phyloP scores from a whole-genome alignment of 2,329 filamentous ascomycete species.

The Penicillium sp. region DNA sequence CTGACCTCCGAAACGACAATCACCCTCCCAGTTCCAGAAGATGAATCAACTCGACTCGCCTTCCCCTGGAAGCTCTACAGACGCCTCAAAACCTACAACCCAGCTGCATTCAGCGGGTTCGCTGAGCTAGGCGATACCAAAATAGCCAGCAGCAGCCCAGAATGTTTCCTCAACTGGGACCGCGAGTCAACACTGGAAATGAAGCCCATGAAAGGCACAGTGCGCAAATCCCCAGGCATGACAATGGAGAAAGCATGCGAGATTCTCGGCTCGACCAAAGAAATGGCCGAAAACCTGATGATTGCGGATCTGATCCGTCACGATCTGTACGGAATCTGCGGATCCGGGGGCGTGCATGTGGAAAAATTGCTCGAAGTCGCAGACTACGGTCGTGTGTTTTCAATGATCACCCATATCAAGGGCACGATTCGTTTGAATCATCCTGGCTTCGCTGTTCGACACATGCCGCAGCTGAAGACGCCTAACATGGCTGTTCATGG shows the following conservation, averaged over 20 bases:
- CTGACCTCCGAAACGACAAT: constrained; percentile 75
- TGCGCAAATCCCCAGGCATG: constrained; percentile 71
- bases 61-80: constrained; percentile 72
- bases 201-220: constrained; percentile 94
- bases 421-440: constrained; percentile 50
- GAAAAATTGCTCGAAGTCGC: constrained; percentile 82
- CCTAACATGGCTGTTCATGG: constrained; percentile 50
- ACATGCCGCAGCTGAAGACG: constrained; percentile 32
- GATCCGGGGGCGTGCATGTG: constrained; percentile 71
- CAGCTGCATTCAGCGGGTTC: constrained; percentile 83
- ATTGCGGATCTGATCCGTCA: constrained; percentile 96
- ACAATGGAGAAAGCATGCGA: constrained; percentile 72
- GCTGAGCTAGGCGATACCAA: constrained; percentile 70
- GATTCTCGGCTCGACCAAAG: constrained; percentile 79
- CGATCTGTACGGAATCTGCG: constrained; percentile 83
- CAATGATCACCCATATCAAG: constrained; percentile 86
- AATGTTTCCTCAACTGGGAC: constrained; percentile 79
- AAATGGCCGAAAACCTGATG: constrained; percentile 96
- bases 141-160: constrained; percentile 80
- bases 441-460: constrained; percentile 34
- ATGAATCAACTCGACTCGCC: constrained; percentile 27
- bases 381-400: constrained; percentile 87
- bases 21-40: constrained; percentile 37
- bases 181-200: constrained; percentile 57
- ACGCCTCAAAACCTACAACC: constrained; percentile 69